Percentiles rank a stretch among this genome's conserved stretches.
phyloP scores from a whole-genome alignment of 2,329 filamentous ascomycete species.

The Colletotrichum siamense region DNA sequence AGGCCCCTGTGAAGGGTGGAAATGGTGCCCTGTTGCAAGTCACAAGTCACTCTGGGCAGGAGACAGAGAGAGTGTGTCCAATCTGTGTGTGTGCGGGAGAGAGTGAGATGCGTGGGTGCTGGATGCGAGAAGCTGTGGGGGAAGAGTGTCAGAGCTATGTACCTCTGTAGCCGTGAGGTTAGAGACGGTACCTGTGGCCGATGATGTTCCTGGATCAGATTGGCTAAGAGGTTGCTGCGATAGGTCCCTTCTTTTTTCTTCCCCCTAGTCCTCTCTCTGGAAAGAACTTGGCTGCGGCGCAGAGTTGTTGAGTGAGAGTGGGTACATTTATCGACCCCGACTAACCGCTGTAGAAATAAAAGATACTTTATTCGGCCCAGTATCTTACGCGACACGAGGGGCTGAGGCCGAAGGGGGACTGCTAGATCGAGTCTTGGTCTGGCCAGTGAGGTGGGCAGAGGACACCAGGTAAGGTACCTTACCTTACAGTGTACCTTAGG shows the following conservation, averaged over 20 bases:
- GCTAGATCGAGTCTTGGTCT: background rate
- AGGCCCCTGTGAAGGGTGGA: slow-evolving; percentile 12
- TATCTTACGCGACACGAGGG: background rate
- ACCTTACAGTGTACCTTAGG: background rate
- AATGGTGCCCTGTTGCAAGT: slow-evolving; percentile 6
- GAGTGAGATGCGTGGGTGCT: background rate
- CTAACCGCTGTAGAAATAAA: background rate
- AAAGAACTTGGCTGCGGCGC: slow-evolving; percentile 5
- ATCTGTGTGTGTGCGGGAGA: background rate
- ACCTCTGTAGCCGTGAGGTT: background rate
- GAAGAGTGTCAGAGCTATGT: background rate
- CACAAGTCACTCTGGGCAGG: background rate
- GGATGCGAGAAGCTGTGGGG: background rate
- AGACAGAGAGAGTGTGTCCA: background rate
- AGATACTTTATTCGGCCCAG: background rate
- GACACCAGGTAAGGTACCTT: background rate
- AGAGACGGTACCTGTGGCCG: background rate
- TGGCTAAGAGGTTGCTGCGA: background rate
- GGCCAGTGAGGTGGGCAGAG: background rate
- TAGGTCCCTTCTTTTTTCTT: background rate
- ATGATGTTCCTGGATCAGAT: background rate
- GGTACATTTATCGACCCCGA: background rate
- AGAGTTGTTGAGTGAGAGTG: slow-evolving; percentile 15
- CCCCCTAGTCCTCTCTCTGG: background rate
- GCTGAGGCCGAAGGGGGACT: slow-evolving; percentile 2